phyloP scores from a whole-genome alignment of 805 yeast species.

The Allodekkera sacchari region DNA sequence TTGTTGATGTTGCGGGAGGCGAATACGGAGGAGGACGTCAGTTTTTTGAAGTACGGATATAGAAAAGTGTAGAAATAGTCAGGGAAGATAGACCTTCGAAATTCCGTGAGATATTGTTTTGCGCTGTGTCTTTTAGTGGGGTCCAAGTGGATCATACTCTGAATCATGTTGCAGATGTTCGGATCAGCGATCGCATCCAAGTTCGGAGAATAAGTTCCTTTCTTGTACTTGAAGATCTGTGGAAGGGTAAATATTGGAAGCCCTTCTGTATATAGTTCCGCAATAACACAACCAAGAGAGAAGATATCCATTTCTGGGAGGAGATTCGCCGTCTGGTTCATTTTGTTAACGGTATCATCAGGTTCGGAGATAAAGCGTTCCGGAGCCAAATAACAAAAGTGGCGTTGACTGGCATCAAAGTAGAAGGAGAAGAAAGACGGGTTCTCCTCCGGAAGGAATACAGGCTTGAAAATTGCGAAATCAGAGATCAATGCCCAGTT shows the following conservation, averaged over 20 bases:
- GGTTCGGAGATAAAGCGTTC: constrained; percentile 57
- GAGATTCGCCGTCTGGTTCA: constrained; percentile 23
- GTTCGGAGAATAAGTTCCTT: constrained; percentile 58
- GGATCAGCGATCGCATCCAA: constrained; percentile 46
- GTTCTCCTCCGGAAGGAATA: constrained; percentile 80
- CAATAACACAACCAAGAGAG: constrained; percentile 79
- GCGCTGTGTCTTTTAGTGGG: constrained; percentile 57
- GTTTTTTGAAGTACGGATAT: constrained; percentile 53
- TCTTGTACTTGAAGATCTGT: constrained; percentile 75
- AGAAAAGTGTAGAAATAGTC: constrained; percentile 57
- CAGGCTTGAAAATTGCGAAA: constrained; percentile 81
- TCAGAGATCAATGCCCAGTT: constrained; percentile 80
- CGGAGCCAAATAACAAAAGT: constrained; percentile 90
- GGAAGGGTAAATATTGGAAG: constrained; percentile 79
- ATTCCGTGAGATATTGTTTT: constrained; percentile 40
- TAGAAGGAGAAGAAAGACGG: constrained; percentile 88
- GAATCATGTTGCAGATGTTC: constrained; percentile 45
- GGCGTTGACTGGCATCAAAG: constrained; percentile 82
- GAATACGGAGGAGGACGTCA: constrained; percentile 16
- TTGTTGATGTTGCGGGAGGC: not conserved
- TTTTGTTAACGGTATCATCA: constrained; percentile 9
- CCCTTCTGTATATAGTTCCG: constrained; percentile 83
- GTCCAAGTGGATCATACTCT: constrained; percentile 53
- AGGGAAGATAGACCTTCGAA: constrained; percentile 51
- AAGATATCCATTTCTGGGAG: constrained; percentile 73